Percentiles rank a stretch among this genome's conserved stretches.
phyloP scores from a whole-genome alignment of 805 yeast genomes.

The Barnettozyma sucrosica region DNA sequence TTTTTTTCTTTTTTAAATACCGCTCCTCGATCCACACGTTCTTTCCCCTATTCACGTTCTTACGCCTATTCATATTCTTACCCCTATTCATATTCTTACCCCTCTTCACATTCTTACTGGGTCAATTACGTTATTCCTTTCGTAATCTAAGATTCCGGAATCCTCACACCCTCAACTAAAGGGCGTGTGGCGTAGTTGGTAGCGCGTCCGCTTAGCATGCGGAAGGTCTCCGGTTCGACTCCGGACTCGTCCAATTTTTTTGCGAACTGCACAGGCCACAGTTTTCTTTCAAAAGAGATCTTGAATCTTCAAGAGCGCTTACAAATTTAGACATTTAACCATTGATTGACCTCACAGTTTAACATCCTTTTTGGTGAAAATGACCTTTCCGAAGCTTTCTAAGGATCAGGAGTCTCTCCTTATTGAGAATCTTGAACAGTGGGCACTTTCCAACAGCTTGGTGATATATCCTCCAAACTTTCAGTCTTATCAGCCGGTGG shows the following conservation, averaged over 20 bases:
- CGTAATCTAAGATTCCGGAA: no score
- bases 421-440: slow-evolving; percentile 53
- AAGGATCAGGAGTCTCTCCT: slow-evolving; percentile 26
- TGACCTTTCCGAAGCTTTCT: slow-evolving; percentile 27
- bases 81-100: no score
- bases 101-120: no score
- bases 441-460: slow-evolving; percentile 75
- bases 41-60: no score
- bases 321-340: not conserved
- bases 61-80: no score
- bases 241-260: slow-evolving; percentile 60
- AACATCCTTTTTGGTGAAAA: not conserved
- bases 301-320: not conserved
- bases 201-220: slow-evolving; percentile 79
- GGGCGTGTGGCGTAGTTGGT: slow-evolving; percentile 84
- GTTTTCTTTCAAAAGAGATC: not conserved
- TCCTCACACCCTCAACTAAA: no score
- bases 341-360: not conserved
- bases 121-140: no score
- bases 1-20: no score
- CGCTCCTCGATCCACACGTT: no score
- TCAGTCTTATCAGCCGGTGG: slow-evolving; percentile 37
- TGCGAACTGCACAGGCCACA: not conserved
- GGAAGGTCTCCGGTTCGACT: slow-evolving; percentile 76
- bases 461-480: slow-evolving; percentile 70